phyloP scores from a whole-genome alignment of 768 basidiomycete species.

The Pholiota conissans region DNA sequence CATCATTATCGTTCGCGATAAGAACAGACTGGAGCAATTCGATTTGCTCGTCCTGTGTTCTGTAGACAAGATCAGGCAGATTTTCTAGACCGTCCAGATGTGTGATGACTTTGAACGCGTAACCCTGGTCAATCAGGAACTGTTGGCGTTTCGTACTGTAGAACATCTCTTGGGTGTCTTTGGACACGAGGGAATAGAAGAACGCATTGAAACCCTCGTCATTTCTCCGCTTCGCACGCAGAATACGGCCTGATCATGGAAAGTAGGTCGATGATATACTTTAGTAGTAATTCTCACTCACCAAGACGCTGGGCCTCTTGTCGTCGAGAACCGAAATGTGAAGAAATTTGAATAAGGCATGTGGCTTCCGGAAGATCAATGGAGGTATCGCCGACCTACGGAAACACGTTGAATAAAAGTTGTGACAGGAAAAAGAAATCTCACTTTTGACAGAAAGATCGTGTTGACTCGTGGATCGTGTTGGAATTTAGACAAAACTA shows the following conservation, averaged over 20 bases:
- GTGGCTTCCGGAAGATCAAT: conserved; percentile 99
- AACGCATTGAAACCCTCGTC: conserved; percentile 99
- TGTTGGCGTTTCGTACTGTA: conserved; percentile 99
- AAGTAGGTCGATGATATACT: conserved; percentile 1
- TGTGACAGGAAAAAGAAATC: conserved; percentile 11
- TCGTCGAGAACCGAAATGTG: conserved; percentile 96
- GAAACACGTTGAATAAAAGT: neutral
- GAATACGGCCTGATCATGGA: conserved; percentile 72
- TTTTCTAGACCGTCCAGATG: conserved; percentile 90
- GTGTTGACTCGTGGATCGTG: conserved; percentile 95
- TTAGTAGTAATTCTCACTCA: conserved; percentile 29
- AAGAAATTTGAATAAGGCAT: conserved; percentile 98
- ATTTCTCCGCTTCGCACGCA: conserved; percentile 95
- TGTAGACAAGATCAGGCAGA: conserved; percentile 88
- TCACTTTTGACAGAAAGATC: conserved; percentile 95
- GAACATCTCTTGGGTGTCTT: conserved; percentile 99
- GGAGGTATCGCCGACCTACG: conserved; percentile 93
- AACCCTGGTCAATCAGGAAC: conserved; percentile 98
- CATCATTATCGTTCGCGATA: conserved; percentile 86
- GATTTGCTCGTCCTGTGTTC: conserved; percentile 89
- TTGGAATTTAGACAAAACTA: conserved; percentile 94
- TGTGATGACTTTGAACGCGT: conserved; percentile 99
- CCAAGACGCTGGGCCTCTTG: conserved; percentile 98
- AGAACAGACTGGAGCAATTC: conserved; percentile 94
- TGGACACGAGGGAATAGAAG: conserved; percentile 98